These are phyloP conservation scores for Syzygium grande DNA, from an alignment of 345 rosid species.

Conservation along the genomic window DNA sequence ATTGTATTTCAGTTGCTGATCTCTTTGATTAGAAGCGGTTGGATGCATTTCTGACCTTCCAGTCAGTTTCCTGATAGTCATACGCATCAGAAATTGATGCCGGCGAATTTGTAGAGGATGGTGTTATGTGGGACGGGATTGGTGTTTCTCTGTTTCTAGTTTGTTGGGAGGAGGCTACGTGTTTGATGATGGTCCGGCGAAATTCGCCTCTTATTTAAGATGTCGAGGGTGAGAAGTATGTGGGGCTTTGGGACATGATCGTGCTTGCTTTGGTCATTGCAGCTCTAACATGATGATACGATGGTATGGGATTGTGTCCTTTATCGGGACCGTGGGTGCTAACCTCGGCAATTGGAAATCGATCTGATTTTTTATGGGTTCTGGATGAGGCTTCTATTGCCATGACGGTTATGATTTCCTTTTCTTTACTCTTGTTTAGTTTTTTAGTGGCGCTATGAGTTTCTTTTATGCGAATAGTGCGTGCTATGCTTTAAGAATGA, in stretches of 20 bases:
- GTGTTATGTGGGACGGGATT: neutral
- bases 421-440: neutral
- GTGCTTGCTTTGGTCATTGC: neutral
- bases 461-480: neutral
- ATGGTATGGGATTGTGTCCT: neutral
- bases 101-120: neutral
- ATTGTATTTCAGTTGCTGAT: too few species aligned
- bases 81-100: too few species aligned
- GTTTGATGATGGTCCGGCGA: neutral
- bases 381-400: neutral
- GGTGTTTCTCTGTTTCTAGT: neutral
- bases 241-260: neutral
- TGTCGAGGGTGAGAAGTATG: neutral
- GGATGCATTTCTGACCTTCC: too few species aligned
- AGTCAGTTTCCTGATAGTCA: too few species aligned
- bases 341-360: neutral
- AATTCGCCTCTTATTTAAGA: neutral
- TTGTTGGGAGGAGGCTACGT: neutral
- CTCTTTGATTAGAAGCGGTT: too few species aligned
- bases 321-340: neutral
- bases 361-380: neutral
- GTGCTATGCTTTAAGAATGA: neutral
- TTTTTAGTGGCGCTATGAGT: neutral
- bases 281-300: rapidly evolving
- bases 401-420: neutral